phyloP scores from a whole-genome alignment of 1,284 basidiomycete species.

The Microbotryum silenes-acaulis region DNA sequence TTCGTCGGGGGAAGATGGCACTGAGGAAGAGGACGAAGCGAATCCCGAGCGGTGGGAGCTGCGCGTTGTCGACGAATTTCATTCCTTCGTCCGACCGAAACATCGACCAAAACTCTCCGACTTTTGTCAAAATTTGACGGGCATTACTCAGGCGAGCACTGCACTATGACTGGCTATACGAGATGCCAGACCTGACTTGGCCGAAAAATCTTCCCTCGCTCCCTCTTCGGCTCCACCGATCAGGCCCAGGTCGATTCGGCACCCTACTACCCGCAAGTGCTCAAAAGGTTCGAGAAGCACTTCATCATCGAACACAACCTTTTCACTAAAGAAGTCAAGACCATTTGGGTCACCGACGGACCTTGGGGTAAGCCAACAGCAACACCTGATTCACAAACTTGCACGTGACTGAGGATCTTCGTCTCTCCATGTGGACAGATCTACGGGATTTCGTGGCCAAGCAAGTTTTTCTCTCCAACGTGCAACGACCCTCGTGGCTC shows the following conservation, averaged over 20 bases:
- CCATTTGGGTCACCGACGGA: constrained; percentile 48
- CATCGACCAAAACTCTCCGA: constrained; percentile 72
- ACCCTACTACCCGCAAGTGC: constrained; percentile 64
- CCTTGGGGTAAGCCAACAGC: constrained; percentile 41
- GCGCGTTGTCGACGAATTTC: constrained; percentile 68
- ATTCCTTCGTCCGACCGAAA: constrained; percentile 76
- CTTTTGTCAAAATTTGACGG: constrained; percentile 82
- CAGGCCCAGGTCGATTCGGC: constrained; percentile 72
- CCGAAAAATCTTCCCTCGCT: constrained; percentile 11
- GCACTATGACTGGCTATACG: not conserved
- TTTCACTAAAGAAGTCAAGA: constrained; percentile 38
- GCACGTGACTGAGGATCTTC: constrained; percentile 21
- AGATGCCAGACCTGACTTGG: not conserved
- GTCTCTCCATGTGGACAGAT: constrained; percentile 44
- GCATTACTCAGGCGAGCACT: constrained; percentile 72
- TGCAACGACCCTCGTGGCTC: constrained; percentile 42
- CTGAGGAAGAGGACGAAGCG: constrained; percentile 48
- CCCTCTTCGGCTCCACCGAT: not conserved
- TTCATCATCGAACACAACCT: constrained; percentile 54
- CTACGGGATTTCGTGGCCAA: constrained; percentile 65
- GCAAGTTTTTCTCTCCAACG: constrained; percentile 75
- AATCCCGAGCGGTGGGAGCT: constrained; percentile 41
- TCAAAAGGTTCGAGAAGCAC: constrained; percentile 51
- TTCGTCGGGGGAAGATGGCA: constrained; percentile 38
- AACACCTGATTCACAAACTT: constrained; percentile 2